A percentile compares a stretch with the other conserved stretches of the same genome.
Evolutionary conservation across 2,329 filamentous ascomycete genomes (phyloP).

Genomic region (Phialophora macrospora): DNA sequence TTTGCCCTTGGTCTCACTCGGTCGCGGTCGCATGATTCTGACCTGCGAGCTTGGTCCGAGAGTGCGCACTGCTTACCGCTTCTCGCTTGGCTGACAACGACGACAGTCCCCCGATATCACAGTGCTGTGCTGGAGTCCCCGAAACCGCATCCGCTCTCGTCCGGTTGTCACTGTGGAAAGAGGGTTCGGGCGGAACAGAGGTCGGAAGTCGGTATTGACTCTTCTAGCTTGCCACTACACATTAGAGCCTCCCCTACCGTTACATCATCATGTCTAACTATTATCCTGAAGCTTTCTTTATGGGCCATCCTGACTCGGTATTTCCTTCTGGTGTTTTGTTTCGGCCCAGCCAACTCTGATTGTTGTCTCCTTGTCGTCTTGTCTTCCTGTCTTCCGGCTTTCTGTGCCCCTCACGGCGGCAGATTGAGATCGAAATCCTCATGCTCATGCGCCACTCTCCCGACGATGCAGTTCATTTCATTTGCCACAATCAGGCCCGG

Average conservation of each 20-base stretch:
- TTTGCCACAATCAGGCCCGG: slow-evolving; percentile 47
- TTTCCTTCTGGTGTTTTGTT: neutral
- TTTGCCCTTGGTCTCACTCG: too few relatives aligned
- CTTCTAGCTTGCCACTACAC: neutral
- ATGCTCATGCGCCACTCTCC: slow-evolving; percentile 45
- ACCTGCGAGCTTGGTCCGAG: too few relatives aligned
- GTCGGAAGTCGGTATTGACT: neutral
- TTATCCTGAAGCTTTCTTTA: neutral
- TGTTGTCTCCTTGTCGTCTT: neutral
- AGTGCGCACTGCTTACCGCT: neutral
- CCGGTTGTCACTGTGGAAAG: too few relatives aligned
- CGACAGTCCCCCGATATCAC: neutral
- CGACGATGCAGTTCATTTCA: slow-evolving; percentile 50
- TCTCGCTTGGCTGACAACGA: neutral
- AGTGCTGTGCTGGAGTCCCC: neutral
- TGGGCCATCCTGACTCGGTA: neutral
- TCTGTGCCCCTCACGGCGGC: slow-evolving; percentile 37
- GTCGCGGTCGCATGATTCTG: too few relatives aligned
- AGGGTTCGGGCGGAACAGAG: too few relatives aligned
- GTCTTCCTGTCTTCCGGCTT: neutral
- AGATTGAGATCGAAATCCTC: slow-evolving; percentile 58
- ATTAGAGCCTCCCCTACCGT: neutral
- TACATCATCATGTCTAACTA: neutral
- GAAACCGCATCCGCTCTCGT: neutral
- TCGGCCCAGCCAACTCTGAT: neutral